Evolutionary conservation across 73 alveolate genomes (phyloP), one percentile per base, ranked within the genome.

Genomic region (Paraurostyla sp.): DNA sequence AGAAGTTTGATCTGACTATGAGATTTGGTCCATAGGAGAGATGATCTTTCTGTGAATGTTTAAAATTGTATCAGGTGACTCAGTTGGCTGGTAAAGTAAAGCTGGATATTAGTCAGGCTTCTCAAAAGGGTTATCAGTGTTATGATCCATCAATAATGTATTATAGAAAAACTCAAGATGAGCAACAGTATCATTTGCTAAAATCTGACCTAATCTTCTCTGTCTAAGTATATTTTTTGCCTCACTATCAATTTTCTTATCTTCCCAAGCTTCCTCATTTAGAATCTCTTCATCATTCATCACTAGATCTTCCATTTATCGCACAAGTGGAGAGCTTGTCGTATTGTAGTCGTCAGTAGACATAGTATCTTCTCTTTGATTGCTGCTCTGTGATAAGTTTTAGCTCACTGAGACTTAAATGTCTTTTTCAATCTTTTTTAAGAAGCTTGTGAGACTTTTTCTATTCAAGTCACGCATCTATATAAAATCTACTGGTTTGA

Each of bases 81-180:
- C 84, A 38, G 15, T 69, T 6, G 29, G 7, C 13, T 23, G 27
- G 63, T 69, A 69, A 20, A 43, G 36, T 43, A 69, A 35, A 32
- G 84, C 84, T 22, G 59, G 84, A 63, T 22, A 69, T 29, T 41
- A 38, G 32, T 69, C 65, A 6, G 84, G 84, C 18, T 16, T 43
- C n/a, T 43, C 6, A 35, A 69, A 69, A 7, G 84, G 84, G 41
- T 69, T 69, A 3, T 16, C 63, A 9, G 84, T 41, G 23, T 69
- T 13, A 38, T 69, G 41, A 22, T 23, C 22, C 65, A 69, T 22
- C 15, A 69, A 35, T 43, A 69, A 63, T n/a, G 84, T 69, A 43
- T 69, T 69, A 40, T 69, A 69, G 69, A 69, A 69, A 35, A 69
- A 69, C 63, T 69, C 84, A 18, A 69, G 63, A 23, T 69, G 84